Evolutionary conservation across 2,329 filamentous ascomycete species (phyloP).

Genomic region (Pseudopithomyces chartarum): DNA sequence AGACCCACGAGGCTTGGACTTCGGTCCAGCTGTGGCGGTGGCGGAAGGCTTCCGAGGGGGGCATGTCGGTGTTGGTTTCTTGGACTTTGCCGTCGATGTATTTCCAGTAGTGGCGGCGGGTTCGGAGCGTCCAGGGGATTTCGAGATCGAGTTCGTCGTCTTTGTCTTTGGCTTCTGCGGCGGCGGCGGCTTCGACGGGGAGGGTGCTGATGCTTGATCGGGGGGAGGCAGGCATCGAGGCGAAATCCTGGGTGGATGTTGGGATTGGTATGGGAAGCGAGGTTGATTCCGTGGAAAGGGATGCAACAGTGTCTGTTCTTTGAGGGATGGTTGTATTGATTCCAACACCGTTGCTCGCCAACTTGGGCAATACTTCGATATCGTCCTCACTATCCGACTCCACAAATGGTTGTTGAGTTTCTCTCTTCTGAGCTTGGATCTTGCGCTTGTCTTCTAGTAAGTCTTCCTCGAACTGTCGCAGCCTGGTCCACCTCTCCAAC

Average conservation of each 20-base stretch:
- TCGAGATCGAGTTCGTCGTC: slow-evolving; percentile 37
- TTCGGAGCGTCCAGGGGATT: slow-evolving; percentile 45
- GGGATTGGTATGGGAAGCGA: slow-evolving; percentile 27
- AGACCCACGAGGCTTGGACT: slow-evolving; percentile 45
- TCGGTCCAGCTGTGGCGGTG: slow-evolving; percentile 43
- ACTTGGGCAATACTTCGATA: slow-evolving; percentile 12
- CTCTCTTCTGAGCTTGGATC: slow-evolving; percentile 26
- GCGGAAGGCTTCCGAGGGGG: slow-evolving; percentile 28
- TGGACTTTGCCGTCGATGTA: slow-evolving; percentile 40
- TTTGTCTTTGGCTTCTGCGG: slow-evolving; percentile 37
- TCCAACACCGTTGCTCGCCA: slow-evolving; percentile 15
- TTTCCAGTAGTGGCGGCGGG: slow-evolving; percentile 40
- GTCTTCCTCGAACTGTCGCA: slow-evolving; percentile 37
- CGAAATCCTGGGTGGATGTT: slow-evolving; percentile 17
- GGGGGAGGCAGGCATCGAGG: slow-evolving; percentile 26
- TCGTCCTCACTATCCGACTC: slow-evolving; percentile 44
- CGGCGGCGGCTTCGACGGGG: slow-evolving; percentile 37
- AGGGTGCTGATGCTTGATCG: slow-evolving; percentile 30
- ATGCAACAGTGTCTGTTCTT: slow-evolving; percentile 28
- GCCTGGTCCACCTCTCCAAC: slow-evolving; percentile 38
- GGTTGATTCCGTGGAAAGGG: slow-evolving; percentile 34
- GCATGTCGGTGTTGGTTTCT: slow-evolving; percentile 34
- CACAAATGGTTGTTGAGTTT: slow-evolving; percentile 38
- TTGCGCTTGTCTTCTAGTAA: slow-evolving; percentile 30
- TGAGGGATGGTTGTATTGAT: slow-evolving; percentile 14